A percentile compares a stretch with the other conserved stretches of the same genome.
Evolutionary conservation across 1,284 basidiomycete genomes (phyloP).

Genomic region (Porodaedalea pini): DNA sequence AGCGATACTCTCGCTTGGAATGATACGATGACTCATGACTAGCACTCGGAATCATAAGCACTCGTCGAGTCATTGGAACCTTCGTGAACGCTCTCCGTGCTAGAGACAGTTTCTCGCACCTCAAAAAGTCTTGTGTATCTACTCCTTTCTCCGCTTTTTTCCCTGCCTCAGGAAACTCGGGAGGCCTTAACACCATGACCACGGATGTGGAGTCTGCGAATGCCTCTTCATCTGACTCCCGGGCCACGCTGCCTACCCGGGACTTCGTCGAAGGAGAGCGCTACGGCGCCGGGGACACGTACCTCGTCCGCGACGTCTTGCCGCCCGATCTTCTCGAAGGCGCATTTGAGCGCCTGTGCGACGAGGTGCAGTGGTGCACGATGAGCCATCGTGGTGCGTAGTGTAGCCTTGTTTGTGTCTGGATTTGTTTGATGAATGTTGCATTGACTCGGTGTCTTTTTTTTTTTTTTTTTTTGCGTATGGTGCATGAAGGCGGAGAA

Average conservation of each 20-base stretch:
- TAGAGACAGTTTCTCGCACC: too few species aligned
- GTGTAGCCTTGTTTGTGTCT: not conserved
- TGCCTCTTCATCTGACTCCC: too few species aligned
- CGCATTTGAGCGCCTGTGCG: conserved; percentile 53
- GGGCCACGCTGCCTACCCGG: not conserved
- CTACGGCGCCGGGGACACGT: conserved; percentile 60
- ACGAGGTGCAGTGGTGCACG: conserved; percentile 64
- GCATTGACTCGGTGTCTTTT: not conserved
- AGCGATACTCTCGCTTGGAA: too few species aligned
- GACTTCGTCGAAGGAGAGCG: not conserved
- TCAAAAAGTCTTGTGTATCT: too few species aligned
- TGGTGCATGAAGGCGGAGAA: conserved; percentile 57
- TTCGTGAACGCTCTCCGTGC: too few species aligned
- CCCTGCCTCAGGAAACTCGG: too few species aligned
- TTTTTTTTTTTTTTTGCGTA: not conserved
- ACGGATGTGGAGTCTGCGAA: too few species aligned
- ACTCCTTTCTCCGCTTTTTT: too few species aligned
- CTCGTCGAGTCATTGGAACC: too few species aligned
- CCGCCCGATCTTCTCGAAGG: conserved; percentile 47
- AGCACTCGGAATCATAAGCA: too few species aligned
- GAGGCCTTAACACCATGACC: too few species aligned
- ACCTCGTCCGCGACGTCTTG: conserved; percentile 51
- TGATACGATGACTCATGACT: too few species aligned
- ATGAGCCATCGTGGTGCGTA: conserved; percentile 67
- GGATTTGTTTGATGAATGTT: conserved; percentile 1